Conservation (phyloP, 1,139 yeast species). For the Saccharomycopsis phalli region DNA sequence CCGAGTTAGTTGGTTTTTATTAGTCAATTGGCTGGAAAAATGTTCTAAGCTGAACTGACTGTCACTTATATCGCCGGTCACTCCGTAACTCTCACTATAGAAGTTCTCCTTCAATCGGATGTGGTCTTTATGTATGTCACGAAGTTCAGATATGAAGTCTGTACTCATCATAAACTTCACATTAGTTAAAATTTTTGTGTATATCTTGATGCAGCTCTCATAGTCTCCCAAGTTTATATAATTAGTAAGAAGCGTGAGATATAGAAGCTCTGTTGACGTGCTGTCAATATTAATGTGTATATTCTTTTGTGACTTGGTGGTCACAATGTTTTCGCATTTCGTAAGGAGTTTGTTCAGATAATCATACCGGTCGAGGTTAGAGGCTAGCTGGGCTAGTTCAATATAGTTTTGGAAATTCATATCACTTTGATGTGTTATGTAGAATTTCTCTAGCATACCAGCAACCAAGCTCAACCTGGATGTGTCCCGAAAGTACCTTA, state of each 20-base stretch:
- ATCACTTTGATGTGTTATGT: neutral
- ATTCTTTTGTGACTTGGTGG: constrained; percentile 2
- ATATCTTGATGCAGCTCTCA: neutral
- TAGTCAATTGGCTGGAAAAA: neutral
- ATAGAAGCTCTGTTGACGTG: constrained; percentile 1
- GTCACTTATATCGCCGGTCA: neutral
- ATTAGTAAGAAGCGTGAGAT: constrained; percentile 9
- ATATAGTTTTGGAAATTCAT: constrained; percentile 10
- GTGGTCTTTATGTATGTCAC: constrained; percentile 1
- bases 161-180: constrained; percentile 4
- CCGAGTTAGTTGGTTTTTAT: neutral
- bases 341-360: constrained; percentile 5
- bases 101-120: neutral
- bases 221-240: constrained; percentile 3
- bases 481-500: neutral
- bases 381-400: constrained; percentile 10
- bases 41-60: neutral
- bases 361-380: constrained; percentile 1
- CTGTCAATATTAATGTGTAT: constrained; percentile 5
- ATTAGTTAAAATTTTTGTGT: constrained; percentile 4
- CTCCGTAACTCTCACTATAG: neutral
- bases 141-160: neutral
- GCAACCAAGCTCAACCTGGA: neutral
- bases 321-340: constrained; percentile 5
- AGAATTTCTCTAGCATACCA: constrained; percentile 1